A percentile compares a stretch with the other conserved stretches of the same genome.
Conservation (phyloP, 2,329 filamentous ascomycete genomes). For the Venturia asperata region DNA sequence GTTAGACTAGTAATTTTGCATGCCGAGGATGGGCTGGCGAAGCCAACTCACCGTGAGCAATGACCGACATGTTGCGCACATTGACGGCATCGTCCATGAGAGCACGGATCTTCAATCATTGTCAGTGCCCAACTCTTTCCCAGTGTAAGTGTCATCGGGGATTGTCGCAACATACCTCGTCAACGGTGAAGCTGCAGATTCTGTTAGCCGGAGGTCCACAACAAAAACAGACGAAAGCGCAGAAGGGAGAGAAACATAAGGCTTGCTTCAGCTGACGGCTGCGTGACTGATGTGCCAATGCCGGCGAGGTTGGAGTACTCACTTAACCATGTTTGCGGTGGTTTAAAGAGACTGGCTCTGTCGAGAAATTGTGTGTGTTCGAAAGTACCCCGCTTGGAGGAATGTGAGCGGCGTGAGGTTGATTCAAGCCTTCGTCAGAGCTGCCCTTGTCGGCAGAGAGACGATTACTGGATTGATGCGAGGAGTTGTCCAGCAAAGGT, state of each 20-base stretch:
- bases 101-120: constrained; percentile 53
- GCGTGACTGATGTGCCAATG: background rate
- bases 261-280: background rate
- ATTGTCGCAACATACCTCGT: constrained; percentile 56
- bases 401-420: background rate
- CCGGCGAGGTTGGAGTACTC: constrained; percentile 46
- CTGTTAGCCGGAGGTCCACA: constrained; percentile 7
- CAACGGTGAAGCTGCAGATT: constrained; percentile 81
- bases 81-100: constrained; percentile 73
- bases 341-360: constrained; percentile 13
- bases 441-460: background rate
- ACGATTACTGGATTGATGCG: background rate
- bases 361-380: background rate
- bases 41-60: constrained; percentile 72
- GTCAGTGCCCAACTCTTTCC: constrained; percentile 16
- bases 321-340: constrained; percentile 99
- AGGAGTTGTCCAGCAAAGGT: background rate
- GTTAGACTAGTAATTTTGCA: constrained; percentile 8
- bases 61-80: constrained; percentile 97
- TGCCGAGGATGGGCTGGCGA: background rate
- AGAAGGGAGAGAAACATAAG: background rate
- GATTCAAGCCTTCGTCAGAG: constrained; percentile 6
- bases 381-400: background rate
- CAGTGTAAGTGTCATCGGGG: constrained; percentile 25
- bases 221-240: background rate